A percentile compares a stretch with the other conserved stretches of the same genome.
phyloP scores from a whole-genome alignment of 306 rosid species.

The Vigna angularis region DNA sequence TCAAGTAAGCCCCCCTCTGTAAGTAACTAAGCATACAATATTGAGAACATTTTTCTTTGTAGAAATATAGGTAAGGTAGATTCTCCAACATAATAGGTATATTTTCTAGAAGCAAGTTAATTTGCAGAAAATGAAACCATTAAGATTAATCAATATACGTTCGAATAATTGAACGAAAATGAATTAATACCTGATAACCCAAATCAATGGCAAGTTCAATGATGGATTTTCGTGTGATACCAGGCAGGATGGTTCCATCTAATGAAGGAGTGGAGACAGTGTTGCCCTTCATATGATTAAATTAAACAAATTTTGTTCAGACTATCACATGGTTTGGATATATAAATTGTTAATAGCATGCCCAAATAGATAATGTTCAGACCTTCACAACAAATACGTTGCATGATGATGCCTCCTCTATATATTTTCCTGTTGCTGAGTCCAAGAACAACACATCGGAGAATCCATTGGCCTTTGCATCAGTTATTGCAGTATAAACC shows the following conservation, averaged over 20 bases:
- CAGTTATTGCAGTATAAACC: constrained; percentile 46
- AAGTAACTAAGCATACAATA: too few relatives aligned
- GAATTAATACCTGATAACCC: constrained; percentile 59
- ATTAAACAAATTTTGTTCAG: background rate
- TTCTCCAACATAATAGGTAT: background rate
- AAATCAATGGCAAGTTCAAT: constrained; percentile 58
- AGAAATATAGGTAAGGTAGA: background rate
- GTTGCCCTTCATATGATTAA: constrained; percentile 49
- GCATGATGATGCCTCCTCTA: constrained; percentile 56
- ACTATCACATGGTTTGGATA: too few relatives aligned
- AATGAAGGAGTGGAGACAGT: constrained; percentile 57
- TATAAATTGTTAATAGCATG: too few relatives aligned
- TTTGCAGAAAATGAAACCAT: background rate
- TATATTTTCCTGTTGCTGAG: constrained; percentile 53
- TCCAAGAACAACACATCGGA: constrained; percentile 68
- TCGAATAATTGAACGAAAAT: constrained; percentile 5
- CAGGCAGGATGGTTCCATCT: constrained; percentile 67
- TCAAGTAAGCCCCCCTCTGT: too few relatives aligned
- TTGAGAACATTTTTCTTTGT: too few relatives aligned
- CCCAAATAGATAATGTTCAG: background rate
- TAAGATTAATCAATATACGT: background rate
- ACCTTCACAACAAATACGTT: constrained; percentile 68
- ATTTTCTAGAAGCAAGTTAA: background rate
- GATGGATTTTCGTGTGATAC: constrained; percentile 68
- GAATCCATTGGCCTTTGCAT: constrained; percentile 60